Percentiles rank a stretch among this genome's conserved stretches.
These are phyloP conservation scores for Trypanosoma platydactyli DNA, from an alignment of 208 protist species.

Conservation along the genomic window DNA sequence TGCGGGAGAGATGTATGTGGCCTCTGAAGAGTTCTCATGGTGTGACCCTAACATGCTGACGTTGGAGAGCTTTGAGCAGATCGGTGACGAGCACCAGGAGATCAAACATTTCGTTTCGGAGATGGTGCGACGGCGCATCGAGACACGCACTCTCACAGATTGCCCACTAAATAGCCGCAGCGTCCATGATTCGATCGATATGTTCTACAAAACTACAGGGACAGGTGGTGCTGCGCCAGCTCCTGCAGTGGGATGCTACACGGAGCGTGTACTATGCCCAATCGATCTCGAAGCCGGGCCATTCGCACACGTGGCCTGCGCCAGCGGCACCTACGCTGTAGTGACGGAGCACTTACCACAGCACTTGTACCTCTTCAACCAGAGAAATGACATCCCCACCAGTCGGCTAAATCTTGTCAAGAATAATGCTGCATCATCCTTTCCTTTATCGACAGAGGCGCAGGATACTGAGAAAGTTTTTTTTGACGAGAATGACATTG, in stretches of 20 bases:
- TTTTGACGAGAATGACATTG: conserved; percentile 31
- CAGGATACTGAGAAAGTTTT: conserved; percentile 6
- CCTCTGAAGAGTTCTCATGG: conserved; percentile 40
- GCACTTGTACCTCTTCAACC: conserved; percentile 48
- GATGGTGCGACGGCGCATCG: conserved; percentile 9
- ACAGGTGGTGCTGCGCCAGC: neutral
- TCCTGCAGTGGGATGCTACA: conserved; percentile 20
- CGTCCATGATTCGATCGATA: conserved; percentile 4
- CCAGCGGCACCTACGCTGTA: conserved; percentile 41
- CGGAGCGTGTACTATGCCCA: conserved; percentile 37
- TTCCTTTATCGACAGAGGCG: neutral
- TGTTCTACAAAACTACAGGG: conserved; percentile 8
- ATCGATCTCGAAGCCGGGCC: conserved; percentile 21
- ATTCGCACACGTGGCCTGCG: conserved; percentile 35
- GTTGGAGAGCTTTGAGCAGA: conserved; percentile 18
- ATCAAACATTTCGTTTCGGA: neutral
- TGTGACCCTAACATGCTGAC: conserved; percentile 44
- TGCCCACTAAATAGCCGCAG: conserved; percentile 16
- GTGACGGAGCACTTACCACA: conserved; percentile 39
- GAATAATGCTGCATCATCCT: neutral
- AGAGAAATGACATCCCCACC: conserved; percentile 45
- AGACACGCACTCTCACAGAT: conserved; percentile 10
- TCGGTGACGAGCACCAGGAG: conserved; percentile 18
- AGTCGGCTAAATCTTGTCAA: conserved; percentile 27
- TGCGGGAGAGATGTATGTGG: conserved; percentile 32